Evolutionary conservation across 352 stramenopile species (phyloP), one percentile per base, ranked within the genome.

Genomic region (Lagenidium sp.): DNA sequence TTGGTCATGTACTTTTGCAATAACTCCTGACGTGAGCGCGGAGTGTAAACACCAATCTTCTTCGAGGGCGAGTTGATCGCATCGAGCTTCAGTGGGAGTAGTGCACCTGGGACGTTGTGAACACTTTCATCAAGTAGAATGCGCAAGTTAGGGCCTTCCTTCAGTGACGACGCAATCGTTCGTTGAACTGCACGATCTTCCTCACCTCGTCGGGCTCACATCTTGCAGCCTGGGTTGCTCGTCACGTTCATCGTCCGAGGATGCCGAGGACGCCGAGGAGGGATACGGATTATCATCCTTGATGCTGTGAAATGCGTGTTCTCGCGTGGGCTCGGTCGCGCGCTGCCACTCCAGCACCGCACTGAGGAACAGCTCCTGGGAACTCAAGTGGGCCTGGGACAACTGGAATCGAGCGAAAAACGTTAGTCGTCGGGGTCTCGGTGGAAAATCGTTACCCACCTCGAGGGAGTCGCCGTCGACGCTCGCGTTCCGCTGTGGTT

Each of bases 1-100:
- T 90, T 90, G 36, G 60, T 54, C 74, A 85, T 90, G 64, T 87
- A 90, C 47, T 80, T 87, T 32, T 60, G 59, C 36, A 90, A 60
- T 50, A 90, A 56, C 49, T 70, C 59, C 35, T 76, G 69, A 1
- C 78, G 71, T 36, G 72, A 67, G 23, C 67, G 62, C 16, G 78
- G 78, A 24, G 72, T 63, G 63, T 85, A 90, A 51, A 64, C 58
- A 39, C 78, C 78, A 41, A 90, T 90, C 35, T 64, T 65, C 50
- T 87, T 87, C n/a, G 53, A 37, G 1, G 41, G 37, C 4, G 50
- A 56, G 5, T 38, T 39, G 44, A 60, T 26, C 32, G 48, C 57
- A 60, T 74, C 57, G 12, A 85, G 65, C 15, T 53, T 63, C 41
- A 85, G 57, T 24, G 69, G 61, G 24, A 69, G 56, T 18, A 73